Evolutionary conservation across 2,329 filamentous ascomycete genomes (phyloP), one percentile per base, ranked within the genome.

Genomic region (Aspergillus sp.): DNA sequence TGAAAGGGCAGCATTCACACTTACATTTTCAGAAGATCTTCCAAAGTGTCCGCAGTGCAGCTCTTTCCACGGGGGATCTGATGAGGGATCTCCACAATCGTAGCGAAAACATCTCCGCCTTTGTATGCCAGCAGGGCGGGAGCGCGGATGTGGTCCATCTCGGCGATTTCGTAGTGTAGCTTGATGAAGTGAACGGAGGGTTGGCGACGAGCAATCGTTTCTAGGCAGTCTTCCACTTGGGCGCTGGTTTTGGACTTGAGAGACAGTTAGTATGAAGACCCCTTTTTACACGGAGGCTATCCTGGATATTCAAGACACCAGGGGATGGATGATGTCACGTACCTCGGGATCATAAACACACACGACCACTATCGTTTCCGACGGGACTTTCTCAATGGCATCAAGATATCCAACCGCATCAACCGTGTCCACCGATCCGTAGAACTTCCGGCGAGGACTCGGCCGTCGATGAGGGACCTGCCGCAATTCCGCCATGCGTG

Each of bases 331-430:
- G 36, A 42, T 42, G 36, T 42, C 54, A 78, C 87, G 73, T 85
- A 96, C 92, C 81, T 90, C 85, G 62, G 90, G 85, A 71, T 97
- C 92, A 75, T 92, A 95, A 65, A 99, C 92, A 78, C 94, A 96
- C 29, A 99, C 95, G 2, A 97, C 90, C 2, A 98, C 93, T 3
- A 90, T 85, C 0, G 91, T 94, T 51, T 94, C 90, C 52, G 87
- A 78, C 45, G 87, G 83, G 4, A 94, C 91, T 77, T 92, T 95
- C 79, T 99, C 95, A 67, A 98, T 92, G 57, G 94, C 93, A 75
- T 98, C 93, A n/a, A 99, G 84, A 70, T 96, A 99, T 18, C 93
- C 95, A 64, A 90, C 81, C 7, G 92, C 94, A 80, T 98, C 93
- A 1, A 98, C 95, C 60, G 87, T 84, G 62, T 93, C 89, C 63